Evolutionary conservation across 164 flowering plant species (phyloP), one percentile per base, ranked within the genome.

Genomic region (Paratinospora sagittata): DNA sequence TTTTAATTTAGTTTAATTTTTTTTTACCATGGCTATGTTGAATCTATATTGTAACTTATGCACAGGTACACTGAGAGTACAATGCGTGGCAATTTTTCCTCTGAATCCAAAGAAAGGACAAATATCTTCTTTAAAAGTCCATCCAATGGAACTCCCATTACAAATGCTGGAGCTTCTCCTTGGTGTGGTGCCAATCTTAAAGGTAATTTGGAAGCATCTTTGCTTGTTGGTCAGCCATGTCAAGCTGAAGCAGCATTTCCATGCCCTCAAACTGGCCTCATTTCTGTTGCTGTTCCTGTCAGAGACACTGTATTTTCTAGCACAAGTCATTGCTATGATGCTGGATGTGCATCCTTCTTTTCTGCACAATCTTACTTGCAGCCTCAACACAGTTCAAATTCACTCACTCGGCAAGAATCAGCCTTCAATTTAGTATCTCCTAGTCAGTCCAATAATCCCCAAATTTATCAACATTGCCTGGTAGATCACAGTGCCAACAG

Each of bases 51-150:
- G n/a, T 3, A 74, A 69, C 62, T 69, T 49, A 27, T 64, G 17
- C 82, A 83, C 91, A 94, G 98, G 86, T 95, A 95, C 73, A 70
- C 70, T 41, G 78, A 70, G 78, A 82, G 72, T 78, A 70, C 78
- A 9, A n/a, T 71, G 26, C 83, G 81, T 67, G 55, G 75, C 21
- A 68, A 67, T 71, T 65, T 55, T 72, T 65, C 67, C 45, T 49
- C 74, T 55, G 84, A 81, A 70, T 77, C 71, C 49, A 72, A 71
- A 69, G 84, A 74, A 73, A 26, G 34, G 37, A 78, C 63, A 41
- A 77, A 67, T 27, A 27, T 70, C 45, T 72, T 81, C 37, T 79
- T 78, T 17, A 75, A 75, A 63, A 73, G 76, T 55, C 6, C 72
- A 12, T 72, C 74, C 60, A 72, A 73, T 62, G 77, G 74, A 36